A percentile compares a stretch with the other conserved stretches of the same genome.
Evolutionary conservation across 2,329 filamentous ascomycete species (phyloP).

Genomic region (Epichloe gansuensis): DNA sequence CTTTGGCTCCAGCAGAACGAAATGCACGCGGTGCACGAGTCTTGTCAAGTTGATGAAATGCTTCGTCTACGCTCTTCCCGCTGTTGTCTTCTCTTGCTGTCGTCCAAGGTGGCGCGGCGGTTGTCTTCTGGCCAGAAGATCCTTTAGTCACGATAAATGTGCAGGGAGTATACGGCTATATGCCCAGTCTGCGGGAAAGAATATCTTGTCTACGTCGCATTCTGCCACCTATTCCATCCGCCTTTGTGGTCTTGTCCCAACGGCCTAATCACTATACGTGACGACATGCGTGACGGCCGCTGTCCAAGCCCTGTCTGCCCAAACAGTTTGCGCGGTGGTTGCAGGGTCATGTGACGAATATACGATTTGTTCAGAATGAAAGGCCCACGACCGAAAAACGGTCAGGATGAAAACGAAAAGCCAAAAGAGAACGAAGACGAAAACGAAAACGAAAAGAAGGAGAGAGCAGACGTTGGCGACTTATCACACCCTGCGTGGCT

Average conservation of each 20-base stretch:
- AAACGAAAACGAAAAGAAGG: background rate
- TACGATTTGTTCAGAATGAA: conserved; percentile 1
- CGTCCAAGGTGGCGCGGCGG: background rate
- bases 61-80: background rate
- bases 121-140: background rate
- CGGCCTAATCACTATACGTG: conserved; percentile 26
- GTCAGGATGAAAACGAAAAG: background rate
- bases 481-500: conserved; percentile 9
- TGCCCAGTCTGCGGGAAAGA: conserved; percentile 49
- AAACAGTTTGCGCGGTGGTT: conserved; percentile 44
- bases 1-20: conserved; percentile 3
- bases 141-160: conserved; percentile 38
- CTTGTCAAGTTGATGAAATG: conserved; percentile 3
- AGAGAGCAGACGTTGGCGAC: background rate
- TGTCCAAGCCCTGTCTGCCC: conserved; percentile 49
- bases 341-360: conserved; percentile 36
- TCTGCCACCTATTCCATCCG: conserved; percentile 40
- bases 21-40: conserved; percentile 4
- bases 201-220: conserved; percentile 46
- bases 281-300: conserved; percentile 39
- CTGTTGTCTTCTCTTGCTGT: background rate
- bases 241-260: conserved; percentile 35
- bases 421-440: background rate
- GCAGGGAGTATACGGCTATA: conserved; percentile 42
- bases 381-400: background rate